Percentiles rank a stretch among this genome's conserved stretches.
phyloP scores from a whole-genome alignment of 208 protist species.

The Lotmaria passim region DNA sequence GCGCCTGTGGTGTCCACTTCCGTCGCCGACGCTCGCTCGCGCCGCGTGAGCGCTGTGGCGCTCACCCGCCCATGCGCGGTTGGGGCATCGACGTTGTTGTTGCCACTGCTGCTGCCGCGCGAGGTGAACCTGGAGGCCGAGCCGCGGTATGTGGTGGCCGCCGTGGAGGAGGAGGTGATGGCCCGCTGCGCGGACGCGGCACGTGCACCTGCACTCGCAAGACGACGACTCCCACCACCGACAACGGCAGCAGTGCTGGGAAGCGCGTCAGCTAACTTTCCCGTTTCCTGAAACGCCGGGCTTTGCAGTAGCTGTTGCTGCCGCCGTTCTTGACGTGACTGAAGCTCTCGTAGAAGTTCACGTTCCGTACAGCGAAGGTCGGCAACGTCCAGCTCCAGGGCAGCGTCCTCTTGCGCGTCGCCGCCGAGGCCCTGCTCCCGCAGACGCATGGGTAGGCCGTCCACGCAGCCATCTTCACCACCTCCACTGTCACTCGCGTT shows the following conservation, averaged over 20 bases:
- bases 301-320: background rate
- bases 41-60: background rate
- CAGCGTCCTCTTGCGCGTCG: constrained; percentile 9
- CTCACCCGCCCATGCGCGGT: background rate
- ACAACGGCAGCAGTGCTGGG: too few species aligned
- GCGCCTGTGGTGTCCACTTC: background rate
- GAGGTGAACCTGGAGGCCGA: background rate
- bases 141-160: background rate
- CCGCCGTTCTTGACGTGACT: background rate
- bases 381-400: constrained; percentile 16
- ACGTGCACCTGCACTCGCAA: background rate
- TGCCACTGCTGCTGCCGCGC: background rate
- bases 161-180: background rate
- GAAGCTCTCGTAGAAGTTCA: constrained; percentile 22
- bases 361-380: constrained; percentile 7
- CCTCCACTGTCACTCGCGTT: background rate
- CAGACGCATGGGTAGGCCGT: background rate
- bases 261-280: background rate
- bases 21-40: background rate
- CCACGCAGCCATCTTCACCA: too few species aligned
- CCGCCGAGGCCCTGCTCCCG: background rate
- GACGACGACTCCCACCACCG: too few species aligned
- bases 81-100: background rate
- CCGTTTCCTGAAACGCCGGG: background rate
- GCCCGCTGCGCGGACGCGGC: background rate